phyloP scores from a whole-genome alignment of 805 yeast species.

The Lachancea nothofagi region DNA sequence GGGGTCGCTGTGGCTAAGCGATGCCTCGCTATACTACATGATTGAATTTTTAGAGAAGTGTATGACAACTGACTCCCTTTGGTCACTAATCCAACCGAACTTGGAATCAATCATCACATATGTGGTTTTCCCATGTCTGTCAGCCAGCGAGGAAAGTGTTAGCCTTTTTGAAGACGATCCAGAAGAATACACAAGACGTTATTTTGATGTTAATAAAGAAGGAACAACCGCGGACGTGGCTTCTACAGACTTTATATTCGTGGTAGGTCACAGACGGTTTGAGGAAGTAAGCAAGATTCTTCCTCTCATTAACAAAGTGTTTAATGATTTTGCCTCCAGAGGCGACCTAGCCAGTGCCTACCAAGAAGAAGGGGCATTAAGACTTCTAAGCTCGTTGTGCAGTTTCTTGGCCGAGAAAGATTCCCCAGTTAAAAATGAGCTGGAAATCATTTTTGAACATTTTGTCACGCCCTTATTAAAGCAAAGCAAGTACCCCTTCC shows the following conservation, averaged over 20 bases:
- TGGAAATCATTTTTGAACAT: conserved; percentile 59
- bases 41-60: conserved; percentile 61
- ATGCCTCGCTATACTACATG: conserved; percentile 56
- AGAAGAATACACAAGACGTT: conserved; percentile 71
- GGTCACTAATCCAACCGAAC: conserved; percentile 61
- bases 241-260: conserved; percentile 66
- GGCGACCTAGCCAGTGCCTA: conserved; percentile 42
- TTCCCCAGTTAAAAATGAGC: conserved; percentile 44
- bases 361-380: conserved; percentile 74
- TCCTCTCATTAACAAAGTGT: conserved; percentile 50
- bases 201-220: conserved; percentile 61
- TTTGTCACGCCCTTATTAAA: conserved; percentile 61
- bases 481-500: conserved; percentile 49
- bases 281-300: conserved; percentile 48
- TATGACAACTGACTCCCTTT: conserved; percentile 49
- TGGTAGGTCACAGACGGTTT: conserved; percentile 53
- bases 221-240: conserved; percentile 70
- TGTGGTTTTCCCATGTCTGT: conserved; percentile 68
- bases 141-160: conserved; percentile 59
- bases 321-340: conserved; percentile 32
- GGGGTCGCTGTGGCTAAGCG: conserved; percentile 55
- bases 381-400: conserved; percentile 71
- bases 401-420: conserved; percentile 29
- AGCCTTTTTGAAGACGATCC: conserved; percentile 78
- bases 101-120: conserved; percentile 59